Evolutionary conservation across 192 early-diverging fungal genomes (phyloP), one percentile per base, ranked within the genome.

Genomic region (Allomyces macrogynus): DNA sequence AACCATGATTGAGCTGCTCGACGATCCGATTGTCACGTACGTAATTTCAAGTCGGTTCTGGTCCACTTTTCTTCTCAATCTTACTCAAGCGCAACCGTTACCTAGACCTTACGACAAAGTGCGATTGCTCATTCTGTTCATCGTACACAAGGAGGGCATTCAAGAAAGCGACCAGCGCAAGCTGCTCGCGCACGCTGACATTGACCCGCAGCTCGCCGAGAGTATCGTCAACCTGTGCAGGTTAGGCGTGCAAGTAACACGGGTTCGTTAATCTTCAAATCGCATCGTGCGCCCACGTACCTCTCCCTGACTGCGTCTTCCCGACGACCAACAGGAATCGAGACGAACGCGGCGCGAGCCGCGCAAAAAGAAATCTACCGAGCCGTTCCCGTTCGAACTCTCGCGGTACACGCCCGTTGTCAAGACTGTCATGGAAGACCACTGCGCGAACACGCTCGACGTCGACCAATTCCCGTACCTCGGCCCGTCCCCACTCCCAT

Each of bases 81-180:
- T 40, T 8, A 40, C 32, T 40, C 32, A 7, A 3, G 32, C 32
- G 32, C 32, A 42, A 2, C 25, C 25, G 7, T 62, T 23, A 42
- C 12, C 78, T 40, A 89, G 85, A 20, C 66, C 76, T 4, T 73
- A 75, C 69, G 83, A 91, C 70, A 93, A 89, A 71, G 71, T 86
- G 10, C 82, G 90, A 5, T 66, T 90, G 23, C 79, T 93, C 25
- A 84, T 90, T 73, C 69, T 91, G 7, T 93, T 88, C 71, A 86
- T 89, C 22, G 85, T 89, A 25, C 79, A 84, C 14, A 40, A 40
- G 32, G 81, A 87, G 64, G 88, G 85, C 24, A 79, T 93, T 11
- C 72, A 82, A 26, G 83, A 86, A 43, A 79, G 81, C 32, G 87
- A 91, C 62, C 71, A 84, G 5, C 79, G 84, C 11, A 73, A 79